These are phyloP conservation scores for Pichia insulana DNA, from an alignment of 805 yeast genomes.

Conservation along the genomic window DNA sequence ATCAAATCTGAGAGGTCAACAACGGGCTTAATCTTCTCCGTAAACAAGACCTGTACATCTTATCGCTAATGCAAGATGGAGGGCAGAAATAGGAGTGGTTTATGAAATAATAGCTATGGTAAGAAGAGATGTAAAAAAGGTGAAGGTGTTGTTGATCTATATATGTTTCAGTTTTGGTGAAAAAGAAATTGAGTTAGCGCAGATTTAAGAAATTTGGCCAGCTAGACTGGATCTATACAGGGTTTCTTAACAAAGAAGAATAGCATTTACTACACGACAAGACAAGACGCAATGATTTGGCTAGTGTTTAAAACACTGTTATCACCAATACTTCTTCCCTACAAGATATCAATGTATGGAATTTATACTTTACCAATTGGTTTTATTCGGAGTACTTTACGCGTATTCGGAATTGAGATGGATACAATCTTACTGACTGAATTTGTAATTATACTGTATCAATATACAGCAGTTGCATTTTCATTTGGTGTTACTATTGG, in stretches of 20 bases:
- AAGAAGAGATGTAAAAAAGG: too few species aligned
- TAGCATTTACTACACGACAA: too few species aligned
- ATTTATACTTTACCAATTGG: conserved; percentile 3
- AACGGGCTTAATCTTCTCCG: conserved; percentile 26
- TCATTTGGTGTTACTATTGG: conserved; percentile 19
- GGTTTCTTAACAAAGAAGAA: too few species aligned
- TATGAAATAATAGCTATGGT: background rate
- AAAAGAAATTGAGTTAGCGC: too few species aligned
- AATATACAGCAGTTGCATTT: conserved; percentile 17
- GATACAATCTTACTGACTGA: conserved; percentile 2
- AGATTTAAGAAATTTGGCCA: too few species aligned
- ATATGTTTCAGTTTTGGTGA: too few species aligned
- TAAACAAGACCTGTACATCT: conserved; percentile 27
- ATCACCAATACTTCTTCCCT: background rate
- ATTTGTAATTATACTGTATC: conserved; percentile 16
- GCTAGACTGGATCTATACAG: too few species aligned
- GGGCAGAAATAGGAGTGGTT: conserved; percentile 26
- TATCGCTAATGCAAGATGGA: conserved; percentile 21
- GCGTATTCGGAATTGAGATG: background rate
- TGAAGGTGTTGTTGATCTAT: too few species aligned
- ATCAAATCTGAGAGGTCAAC: conserved; percentile 17
- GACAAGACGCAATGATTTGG: background rate
- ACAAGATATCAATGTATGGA: conserved; percentile 1
- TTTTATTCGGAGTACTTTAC: background rate
- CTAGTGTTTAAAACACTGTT: background rate